Conservation (phyloP, 331 rosid species). For the Acacia concinna region DNA sequence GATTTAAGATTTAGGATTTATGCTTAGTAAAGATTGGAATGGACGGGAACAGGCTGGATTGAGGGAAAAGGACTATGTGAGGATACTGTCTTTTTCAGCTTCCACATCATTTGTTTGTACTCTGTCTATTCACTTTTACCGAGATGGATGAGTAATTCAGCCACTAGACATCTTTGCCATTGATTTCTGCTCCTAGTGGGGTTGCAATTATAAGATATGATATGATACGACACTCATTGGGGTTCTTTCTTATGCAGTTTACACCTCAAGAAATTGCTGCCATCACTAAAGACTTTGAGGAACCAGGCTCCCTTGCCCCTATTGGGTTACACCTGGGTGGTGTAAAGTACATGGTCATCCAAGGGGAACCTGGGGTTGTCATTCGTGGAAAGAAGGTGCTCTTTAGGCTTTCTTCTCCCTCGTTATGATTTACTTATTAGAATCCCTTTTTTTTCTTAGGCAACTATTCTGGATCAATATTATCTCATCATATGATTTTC, state of each 20-base stretch:
- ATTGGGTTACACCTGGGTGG: constrained; percentile 60
- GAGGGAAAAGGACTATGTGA: not conserved
- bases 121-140: not conserved
- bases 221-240: not conserved
- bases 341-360: constrained; percentile 65
- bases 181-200: not conserved
- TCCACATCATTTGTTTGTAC: not conserved
- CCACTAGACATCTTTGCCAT: not conserved
- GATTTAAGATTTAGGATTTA: not conserved
- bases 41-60: not conserved
- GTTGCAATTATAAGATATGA: not conserved
- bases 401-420: not conserved
- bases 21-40: not conserved
- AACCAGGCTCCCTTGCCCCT: constrained; percentile 63
- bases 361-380: constrained; percentile 64
- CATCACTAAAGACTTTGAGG: constrained; percentile 52
- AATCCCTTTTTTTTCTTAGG: not conserved
- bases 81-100: not conserved
- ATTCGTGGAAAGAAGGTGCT: constrained; percentile 67
- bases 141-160: not conserved
- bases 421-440: not conserved
- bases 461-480: no score
- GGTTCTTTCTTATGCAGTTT: constrained; percentile 35
- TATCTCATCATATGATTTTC: not conserved
- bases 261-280: constrained; percentile 51